These are phyloP conservation scores for Sugiyamaella marilandica DNA, from an alignment of 805 yeast species.

Conservation along the genomic window DNA sequence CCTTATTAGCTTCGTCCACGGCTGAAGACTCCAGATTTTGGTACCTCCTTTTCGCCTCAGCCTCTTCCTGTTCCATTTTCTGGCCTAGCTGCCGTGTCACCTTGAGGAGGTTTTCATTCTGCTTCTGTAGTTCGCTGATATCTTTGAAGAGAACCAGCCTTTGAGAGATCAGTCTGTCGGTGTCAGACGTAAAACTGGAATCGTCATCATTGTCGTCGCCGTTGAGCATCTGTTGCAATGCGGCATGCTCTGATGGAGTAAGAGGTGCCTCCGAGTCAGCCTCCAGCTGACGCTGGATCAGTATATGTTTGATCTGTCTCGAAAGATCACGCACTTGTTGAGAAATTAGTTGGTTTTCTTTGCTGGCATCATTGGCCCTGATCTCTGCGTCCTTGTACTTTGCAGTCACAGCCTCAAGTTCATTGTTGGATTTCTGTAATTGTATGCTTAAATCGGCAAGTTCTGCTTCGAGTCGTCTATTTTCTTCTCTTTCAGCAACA, in stretches of 20 bases:
- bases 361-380: constrained; percentile 40
- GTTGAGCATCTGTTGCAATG: constrained; percentile 51
- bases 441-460: constrained; percentile 50
- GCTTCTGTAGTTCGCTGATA: constrained; percentile 62
- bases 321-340: constrained; percentile 69
- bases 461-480: constrained; percentile 52
- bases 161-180: constrained; percentile 66
- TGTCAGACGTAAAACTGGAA: constrained; percentile 48
- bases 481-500: constrained; percentile 57
- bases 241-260: constrained; percentile 57
- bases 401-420: constrained; percentile 34
- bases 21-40: constrained; percentile 31
- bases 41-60: constrained; percentile 20
- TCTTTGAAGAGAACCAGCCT: constrained; percentile 66
- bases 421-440: constrained; percentile 39
- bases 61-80: constrained; percentile 63
- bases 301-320: constrained; percentile 70
- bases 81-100: constrained; percentile 69
- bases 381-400: constrained; percentile 30
- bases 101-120: constrained; percentile 65
- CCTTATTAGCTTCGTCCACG: constrained; percentile 32
- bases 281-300: constrained; percentile 55
- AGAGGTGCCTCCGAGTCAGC: constrained; percentile 58
- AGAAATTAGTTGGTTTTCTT: constrained; percentile 45
- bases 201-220: constrained; percentile 17